phyloP scores from a whole-genome alignment of 2,329 filamentous ascomycete genomes.

The Botrytis galanthina region DNA sequence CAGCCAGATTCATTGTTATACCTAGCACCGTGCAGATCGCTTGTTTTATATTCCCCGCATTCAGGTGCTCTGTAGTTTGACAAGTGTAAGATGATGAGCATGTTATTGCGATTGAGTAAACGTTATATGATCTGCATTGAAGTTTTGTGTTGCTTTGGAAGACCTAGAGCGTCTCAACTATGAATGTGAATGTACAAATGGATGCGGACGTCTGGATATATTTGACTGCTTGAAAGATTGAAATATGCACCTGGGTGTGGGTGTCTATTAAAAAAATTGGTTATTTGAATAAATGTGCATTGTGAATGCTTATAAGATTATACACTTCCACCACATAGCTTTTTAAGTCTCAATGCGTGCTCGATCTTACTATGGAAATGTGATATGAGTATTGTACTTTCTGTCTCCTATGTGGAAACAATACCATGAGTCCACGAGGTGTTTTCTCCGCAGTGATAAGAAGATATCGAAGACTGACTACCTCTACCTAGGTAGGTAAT shows the following conservation, averaged over 20 bases:
- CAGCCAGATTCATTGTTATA: conserved; percentile 13
- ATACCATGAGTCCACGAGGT: neutral
- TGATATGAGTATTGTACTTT: neutral
- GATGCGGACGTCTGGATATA: neutral
- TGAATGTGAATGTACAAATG: neutral
- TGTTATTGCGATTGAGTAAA: neutral
- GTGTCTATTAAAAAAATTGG: neutral
- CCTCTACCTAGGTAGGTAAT: neutral
- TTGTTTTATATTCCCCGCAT: conserved; percentile 9
- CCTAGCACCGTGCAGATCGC: conserved; percentile 14
- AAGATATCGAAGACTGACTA: neutral
- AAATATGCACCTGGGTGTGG: neutral
- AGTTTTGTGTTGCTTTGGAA: neutral
- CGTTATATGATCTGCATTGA: neutral
- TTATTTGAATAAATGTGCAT: neutral
- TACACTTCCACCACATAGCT: neutral
- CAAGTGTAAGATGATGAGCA: neutral
- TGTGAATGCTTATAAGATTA: neutral
- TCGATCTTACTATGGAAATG: neutral
- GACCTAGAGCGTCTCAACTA: neutral
- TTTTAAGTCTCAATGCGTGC: neutral
- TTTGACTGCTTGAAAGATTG: neutral
- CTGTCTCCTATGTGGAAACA: neutral
- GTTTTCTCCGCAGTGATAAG: neutral
- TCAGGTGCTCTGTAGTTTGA: neutral